Conservation (phyloP, 768 basidiomycete genomes). For the Guyanaporus albipodus region DNA sequence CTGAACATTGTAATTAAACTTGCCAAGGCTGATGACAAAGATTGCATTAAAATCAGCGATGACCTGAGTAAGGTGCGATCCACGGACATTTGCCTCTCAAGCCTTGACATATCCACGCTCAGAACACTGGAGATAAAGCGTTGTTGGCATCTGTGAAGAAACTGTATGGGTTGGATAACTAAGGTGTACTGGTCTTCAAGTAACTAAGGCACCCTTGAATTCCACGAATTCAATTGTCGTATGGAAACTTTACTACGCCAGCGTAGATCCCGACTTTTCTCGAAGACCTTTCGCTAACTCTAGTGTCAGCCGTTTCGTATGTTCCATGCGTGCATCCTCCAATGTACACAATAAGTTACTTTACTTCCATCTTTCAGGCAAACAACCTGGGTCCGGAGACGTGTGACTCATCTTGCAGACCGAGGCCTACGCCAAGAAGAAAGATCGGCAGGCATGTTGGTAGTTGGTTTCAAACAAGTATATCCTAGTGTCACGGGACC, state of each 20-base stretch:
- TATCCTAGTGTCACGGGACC: no score
- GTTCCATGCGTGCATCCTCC: slow-evolving; percentile 52
- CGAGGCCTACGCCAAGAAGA: no score
- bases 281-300: slow-evolving; percentile 33
- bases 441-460: no score
- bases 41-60: slow-evolving; percentile 93
- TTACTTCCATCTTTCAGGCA: no score
- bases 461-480: no score
- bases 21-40: slow-evolving; percentile 61
- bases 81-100: background rate
- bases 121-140: slow-evolving; percentile 68
- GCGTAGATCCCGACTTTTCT: no score
- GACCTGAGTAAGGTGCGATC: slow-evolving; percentile 70
- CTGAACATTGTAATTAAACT: slow-evolving; percentile 97
- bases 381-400: no score
- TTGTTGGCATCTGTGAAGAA: slow-evolving; percentile 58
- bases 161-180: slow-evolving; percentile 5
- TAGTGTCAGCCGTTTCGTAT: slow-evolving; percentile 48
- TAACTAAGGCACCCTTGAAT: no score
- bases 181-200: background rate
- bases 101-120: background rate
- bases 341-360: no score
- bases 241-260: no score
- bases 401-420: no score
- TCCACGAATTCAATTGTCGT: no score